Conservation (phyloP, 1,284 basidiomycete genomes). For the Microbotryum saponariae region DNA sequence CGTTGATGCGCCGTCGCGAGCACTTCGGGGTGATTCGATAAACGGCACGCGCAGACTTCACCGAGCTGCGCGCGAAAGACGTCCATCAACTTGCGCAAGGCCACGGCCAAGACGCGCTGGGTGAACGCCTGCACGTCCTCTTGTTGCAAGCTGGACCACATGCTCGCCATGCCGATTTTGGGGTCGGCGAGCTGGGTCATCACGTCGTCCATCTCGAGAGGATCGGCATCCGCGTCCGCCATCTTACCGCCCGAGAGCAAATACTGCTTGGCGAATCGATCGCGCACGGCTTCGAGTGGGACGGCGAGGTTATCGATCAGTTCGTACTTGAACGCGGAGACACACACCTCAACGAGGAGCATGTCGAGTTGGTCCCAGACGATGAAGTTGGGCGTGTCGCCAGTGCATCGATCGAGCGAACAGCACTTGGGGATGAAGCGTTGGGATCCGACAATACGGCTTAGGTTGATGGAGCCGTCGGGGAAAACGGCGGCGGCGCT, state of each 20-base stretch:
- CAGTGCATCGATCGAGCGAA: constrained; percentile 25
- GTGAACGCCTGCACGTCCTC: constrained; percentile 22
- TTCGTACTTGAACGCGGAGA: constrained; percentile 30
- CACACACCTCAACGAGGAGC: constrained; percentile 20
- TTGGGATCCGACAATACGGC: too few relatives aligned
- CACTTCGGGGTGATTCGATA: constrained; percentile 26
- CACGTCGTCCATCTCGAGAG: constrained; percentile 25
- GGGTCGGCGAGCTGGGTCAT: background rate
- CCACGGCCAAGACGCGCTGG: constrained; percentile 20
- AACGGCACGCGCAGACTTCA: constrained; percentile 25
- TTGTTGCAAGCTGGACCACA: constrained; percentile 16
- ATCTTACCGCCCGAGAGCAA: constrained; percentile 22
- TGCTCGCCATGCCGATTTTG: constrained; percentile 6
- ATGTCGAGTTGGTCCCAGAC: constrained; percentile 23
- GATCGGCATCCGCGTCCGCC: constrained; percentile 16
- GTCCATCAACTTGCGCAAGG: constrained; percentile 28
- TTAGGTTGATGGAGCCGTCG: too few relatives aligned
- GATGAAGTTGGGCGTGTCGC: constrained; percentile 13
- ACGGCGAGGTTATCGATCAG: constrained; percentile 24
- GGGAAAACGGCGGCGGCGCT: too few relatives aligned
- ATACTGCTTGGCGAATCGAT: constrained; percentile 22
- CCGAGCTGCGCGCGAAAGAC: constrained; percentile 27
- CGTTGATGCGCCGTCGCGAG: constrained; percentile 20
- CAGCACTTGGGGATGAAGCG: constrained; percentile 8
- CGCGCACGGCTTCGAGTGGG: constrained; percentile 19